Evolutionary conservation across 345 rosid genomes (phyloP), one percentile per base, ranked within the genome.

Genomic region (Carallia pectinifolia): DNA sequence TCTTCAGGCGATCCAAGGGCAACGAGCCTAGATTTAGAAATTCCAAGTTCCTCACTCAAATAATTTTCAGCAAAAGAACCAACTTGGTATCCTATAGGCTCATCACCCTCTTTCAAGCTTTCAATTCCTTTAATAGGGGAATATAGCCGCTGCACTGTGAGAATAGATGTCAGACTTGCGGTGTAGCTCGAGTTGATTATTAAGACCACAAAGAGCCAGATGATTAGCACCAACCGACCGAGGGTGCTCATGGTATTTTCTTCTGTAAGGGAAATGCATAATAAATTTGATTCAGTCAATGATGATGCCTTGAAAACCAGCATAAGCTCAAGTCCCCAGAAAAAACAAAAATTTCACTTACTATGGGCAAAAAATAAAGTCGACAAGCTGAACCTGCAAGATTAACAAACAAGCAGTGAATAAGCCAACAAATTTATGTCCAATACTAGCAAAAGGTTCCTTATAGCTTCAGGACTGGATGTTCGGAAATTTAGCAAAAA

Each of bases 151-250:
- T 95, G 97, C 62, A 95, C 97, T 17, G 98, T 94, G 64, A 94
- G 88, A 58, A 91, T 90, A 7, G 97, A 94, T 64, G 98, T 94
- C 76, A 94, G 81, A 81, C 95, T 90, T 50, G 98, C 97, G 13
- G 98, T 94, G 89, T 91, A 94, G 83, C 95, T 95, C 1, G 97
- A 95, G 86, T 89, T 95, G 76, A 95, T 85, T 71, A 95, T 90
- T 66, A 91, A 78, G 59, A 95, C 99, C 58, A 91, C 97, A 61
- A 89, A 95, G 61, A 95, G 89, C 99, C 97, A 92, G 79, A 92
- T 85, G 65, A 91, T 79, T 62, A 91, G 86, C 75, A 95, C 99
- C 59, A 85, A 16, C 30, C 97, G 89, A 40, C 96, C 99, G 54
- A 95, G 90, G 64, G 92, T 80, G 81, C 97, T 91, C 18, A 89